Base-by-base conservation (phyloP, 2,329 filamentous ascomycete species). In the Colletotrichum chlorophyti region DNA sequence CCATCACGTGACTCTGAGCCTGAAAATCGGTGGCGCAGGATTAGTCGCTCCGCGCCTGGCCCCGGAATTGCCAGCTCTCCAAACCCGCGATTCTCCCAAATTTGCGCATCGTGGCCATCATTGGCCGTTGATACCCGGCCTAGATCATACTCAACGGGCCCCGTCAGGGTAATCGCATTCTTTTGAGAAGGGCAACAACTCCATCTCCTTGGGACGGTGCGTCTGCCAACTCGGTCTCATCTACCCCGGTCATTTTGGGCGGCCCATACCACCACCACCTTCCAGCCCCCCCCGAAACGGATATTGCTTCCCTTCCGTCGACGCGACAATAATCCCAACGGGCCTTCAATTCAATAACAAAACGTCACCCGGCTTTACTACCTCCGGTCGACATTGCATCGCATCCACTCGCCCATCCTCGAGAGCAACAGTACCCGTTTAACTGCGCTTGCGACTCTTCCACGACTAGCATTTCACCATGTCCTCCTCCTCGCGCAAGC, bases 401-500 rank as follows among this genome's bases (percentile, higher is more conserved):
- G 5, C 26, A 11, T 29, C 24, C 21, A 15, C 21, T 26, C 43
- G 7, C 21, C 17, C 17, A n/a, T 17, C 9, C 24, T 19, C 21
- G 51, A 43, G 26, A 40, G 21, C 9, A 24, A n/a, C n/a, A n/a
- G n/a, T 12, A 7, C 14, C 14, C n/a, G 15, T 26, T 24, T 8
- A 26, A 9, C 27, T 14, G 23, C 21, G 52, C 29, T 57, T 57
- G 57, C 57, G 43, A 60, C 34, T 34, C 7, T 15, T 41, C 31
- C 23, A 11, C 14, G 12, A n/a, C 26, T 17, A 24, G n/a, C n/a
- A n/a, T n/a, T n/a, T 14, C 55, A 37, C 27, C 37, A 60, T 60
- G 57, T 53, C 49, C 19, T 57, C 57, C 31, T 60, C 65, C 53
- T 64, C 79, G 62, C 76, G 79, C 64, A 85, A 85, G 73, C 79